These are phyloP conservation scores for Saturnispora gosingensis DNA, from an alignment of 805 yeast species.

Conservation along the genomic window DNA sequence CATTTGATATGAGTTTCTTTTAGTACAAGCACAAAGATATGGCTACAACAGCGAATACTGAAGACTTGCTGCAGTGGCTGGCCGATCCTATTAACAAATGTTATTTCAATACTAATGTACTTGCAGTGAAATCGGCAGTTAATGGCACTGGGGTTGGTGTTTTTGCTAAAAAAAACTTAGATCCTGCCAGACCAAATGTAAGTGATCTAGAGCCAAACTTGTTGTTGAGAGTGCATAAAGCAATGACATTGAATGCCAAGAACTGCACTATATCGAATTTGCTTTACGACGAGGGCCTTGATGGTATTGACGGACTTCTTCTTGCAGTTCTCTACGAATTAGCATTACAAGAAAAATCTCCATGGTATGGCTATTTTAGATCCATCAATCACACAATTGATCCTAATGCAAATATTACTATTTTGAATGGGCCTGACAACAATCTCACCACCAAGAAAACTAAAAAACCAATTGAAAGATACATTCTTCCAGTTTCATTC, in stretches of 20 bases:
- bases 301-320: constrained; percentile 60
- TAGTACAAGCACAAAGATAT: constrained; percentile 9
- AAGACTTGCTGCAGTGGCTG: constrained; percentile 44
- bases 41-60: constrained; percentile 25
- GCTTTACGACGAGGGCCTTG: constrained; percentile 47
- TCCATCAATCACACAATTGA: constrained; percentile 32
- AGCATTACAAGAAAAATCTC: constrained; percentile 50
- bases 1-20: neutral
- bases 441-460: constrained; percentile 12
- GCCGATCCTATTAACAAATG: constrained; percentile 35
- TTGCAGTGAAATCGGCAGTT: constrained; percentile 38
- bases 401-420: constrained; percentile 1
- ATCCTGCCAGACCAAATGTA: constrained; percentile 21
- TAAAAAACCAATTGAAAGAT: constrained; percentile 22
- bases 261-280: constrained; percentile 60
- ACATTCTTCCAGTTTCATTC: constrained; percentile 49
- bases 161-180: constrained; percentile 34
- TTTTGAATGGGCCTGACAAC: neutral
- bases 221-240: constrained; percentile 54
- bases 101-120: constrained; percentile 39
- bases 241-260: constrained; percentile 45
- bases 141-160: constrained; percentile 59
- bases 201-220: constrained; percentile 20
- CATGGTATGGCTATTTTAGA: constrained; percentile 65
- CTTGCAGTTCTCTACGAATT: constrained; percentile 67